Percentiles rank a stretch among this genome's conserved stretches.
These are phyloP conservation scores for Lodderomyces beijingensis DNA, from an alignment of 1,139 yeast species.

Conservation along the genomic window DNA sequence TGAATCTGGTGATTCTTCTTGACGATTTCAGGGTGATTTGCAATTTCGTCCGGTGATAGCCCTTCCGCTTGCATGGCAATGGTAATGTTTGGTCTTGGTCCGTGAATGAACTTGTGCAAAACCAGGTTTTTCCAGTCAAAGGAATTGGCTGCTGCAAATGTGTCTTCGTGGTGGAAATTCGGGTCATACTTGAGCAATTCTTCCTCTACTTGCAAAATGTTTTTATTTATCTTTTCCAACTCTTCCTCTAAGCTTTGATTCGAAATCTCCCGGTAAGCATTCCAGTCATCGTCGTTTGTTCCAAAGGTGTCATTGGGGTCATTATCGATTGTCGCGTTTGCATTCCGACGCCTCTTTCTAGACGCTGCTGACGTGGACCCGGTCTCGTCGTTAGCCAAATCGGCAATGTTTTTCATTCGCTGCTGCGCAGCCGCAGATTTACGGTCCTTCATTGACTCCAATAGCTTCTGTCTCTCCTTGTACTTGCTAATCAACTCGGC, in stretches of 20 bases:
- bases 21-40: slow-evolving; percentile 41
- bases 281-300: slow-evolving; percentile 95
- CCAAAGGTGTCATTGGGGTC: slow-evolving; percentile 95
- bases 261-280: slow-evolving; percentile 79
- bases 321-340: slow-evolving; percentile 67
- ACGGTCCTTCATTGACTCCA: slow-evolving; percentile 79
- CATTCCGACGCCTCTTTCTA: slow-evolving; percentile 50
- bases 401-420: slow-evolving; percentile 88
- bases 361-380: slow-evolving; percentile 37
- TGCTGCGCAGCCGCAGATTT: slow-evolving; percentile 89
- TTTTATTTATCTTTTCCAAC: slow-evolving; percentile 64
- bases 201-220: slow-evolving; percentile 62
- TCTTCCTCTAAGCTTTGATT: slow-evolving; percentile 69
- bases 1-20: slow-evolving; percentile 73
- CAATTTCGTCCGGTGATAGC: slow-evolving; percentile 39
- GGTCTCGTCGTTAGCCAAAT: slow-evolving; percentile 71
- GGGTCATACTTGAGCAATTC: slow-evolving; percentile 80
- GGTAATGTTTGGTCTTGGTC: slow-evolving; percentile 65
- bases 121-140: slow-evolving; percentile 82
- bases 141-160: slow-evolving; percentile 64
- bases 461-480: slow-evolving; percentile 65
- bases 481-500: slow-evolving; percentile 52
- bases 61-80: slow-evolving; percentile 43
- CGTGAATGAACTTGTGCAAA: slow-evolving; percentile 81
- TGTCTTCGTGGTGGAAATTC: slow-evolving; percentile 77